These are phyloP conservation scores for Chlorencoelia australis DNA, from an alignment of 2,329 filamentous ascomycete genomes.

Conservation along the genomic window DNA sequence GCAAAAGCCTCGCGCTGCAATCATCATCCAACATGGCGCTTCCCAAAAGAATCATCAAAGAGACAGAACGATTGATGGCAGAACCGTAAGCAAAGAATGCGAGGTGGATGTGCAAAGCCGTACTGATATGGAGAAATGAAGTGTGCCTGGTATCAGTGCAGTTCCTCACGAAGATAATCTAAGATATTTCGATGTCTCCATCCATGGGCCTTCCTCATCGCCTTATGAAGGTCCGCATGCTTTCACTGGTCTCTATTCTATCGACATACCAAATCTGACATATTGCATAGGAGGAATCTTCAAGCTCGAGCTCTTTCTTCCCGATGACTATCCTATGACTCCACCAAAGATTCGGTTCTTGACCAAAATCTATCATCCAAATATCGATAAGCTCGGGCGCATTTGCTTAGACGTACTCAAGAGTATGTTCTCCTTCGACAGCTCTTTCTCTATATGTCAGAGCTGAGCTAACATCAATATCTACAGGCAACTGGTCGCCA, in stretches of 20 bases:
- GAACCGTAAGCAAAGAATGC: slow-evolving; percentile 62
- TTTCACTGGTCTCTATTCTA: too few species aligned
- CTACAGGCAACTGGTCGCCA: slow-evolving; percentile 90
- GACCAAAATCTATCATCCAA: slow-evolving; percentile 98
- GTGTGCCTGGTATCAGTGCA: slow-evolving; percentile 91
- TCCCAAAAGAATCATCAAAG: slow-evolving; percentile 95
- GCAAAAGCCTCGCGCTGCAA: too few species aligned
- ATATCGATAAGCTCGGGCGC: slow-evolving; percentile 93
- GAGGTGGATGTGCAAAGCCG: neutral
- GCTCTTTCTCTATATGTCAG: slow-evolving; percentile 40
- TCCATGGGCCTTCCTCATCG: slow-evolving; percentile 83
- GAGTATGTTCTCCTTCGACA: slow-evolving; percentile 83
- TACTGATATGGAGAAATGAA: slow-evolving; percentile 30
- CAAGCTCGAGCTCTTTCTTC: slow-evolving; percentile 93
- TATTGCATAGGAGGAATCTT: slow-evolving; percentile 56
- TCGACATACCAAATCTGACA: slow-evolving; percentile 6
- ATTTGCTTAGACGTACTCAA: slow-evolving; percentile 97
- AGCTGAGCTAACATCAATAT: slow-evolving; percentile 11
- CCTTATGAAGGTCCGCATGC: slow-evolving; percentile 74
- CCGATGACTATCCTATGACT: slow-evolving; percentile 98
- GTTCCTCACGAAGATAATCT: slow-evolving; percentile 95
- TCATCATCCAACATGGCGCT: slow-evolving; percentile 48
- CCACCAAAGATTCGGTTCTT: slow-evolving; percentile 97
- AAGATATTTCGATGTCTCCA: slow-evolving; percentile 95
- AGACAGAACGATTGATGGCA: slow-evolving; percentile 92